phyloP scores from a whole-genome alignment of 768 basidiomycete species.

The Brasilioporus rufonigricans region DNA sequence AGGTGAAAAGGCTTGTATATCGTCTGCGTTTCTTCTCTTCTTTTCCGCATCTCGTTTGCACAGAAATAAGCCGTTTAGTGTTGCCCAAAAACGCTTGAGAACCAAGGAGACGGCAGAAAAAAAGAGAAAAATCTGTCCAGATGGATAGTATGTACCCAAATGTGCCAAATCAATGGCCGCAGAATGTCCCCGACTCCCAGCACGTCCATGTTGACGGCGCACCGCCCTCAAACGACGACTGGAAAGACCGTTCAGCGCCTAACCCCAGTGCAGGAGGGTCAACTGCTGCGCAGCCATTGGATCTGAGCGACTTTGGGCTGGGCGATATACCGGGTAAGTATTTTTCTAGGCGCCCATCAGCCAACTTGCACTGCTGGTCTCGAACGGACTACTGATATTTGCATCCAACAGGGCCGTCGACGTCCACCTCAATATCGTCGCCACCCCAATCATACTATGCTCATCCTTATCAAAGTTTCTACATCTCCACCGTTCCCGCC shows the following conservation, averaged over 20 bases:
- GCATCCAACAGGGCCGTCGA: conserved; percentile 33
- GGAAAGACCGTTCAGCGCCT: conserved; percentile 37
- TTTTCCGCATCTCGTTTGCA: conserved; percentile 38
- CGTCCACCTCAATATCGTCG: conserved; percentile 39
- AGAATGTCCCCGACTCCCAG: conserved; percentile 35
- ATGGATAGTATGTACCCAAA: conserved; percentile 48
- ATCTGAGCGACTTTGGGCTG: conserved; percentile 43
- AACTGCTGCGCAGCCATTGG: conserved; percentile 35
- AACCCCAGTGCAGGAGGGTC: conserved; percentile 25
- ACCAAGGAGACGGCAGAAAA: conserved; percentile 37
- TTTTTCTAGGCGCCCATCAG: conserved; percentile 30
- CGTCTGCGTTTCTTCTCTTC: conserved; percentile 37
- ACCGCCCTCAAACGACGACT: conserved; percentile 34
- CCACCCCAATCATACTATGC: conserved; percentile 42
- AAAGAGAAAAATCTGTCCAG: conserved; percentile 38
- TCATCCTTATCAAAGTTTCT: conserved; percentile 42
- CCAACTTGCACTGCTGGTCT: neutral
- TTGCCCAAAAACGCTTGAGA: conserved; percentile 44
- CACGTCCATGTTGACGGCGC: conserved; percentile 33
- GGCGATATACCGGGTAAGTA: conserved; percentile 45
- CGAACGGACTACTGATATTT: conserved; percentile 11
- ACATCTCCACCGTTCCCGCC: conserved; percentile 38
- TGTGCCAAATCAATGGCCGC: conserved; percentile 41
- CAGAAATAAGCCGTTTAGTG: conserved; percentile 46
- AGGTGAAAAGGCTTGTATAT: conserved; percentile 40